Conservation (phyloP, 2,329 filamentous ascomycete species). For the Mariannaea elegans region DNA sequence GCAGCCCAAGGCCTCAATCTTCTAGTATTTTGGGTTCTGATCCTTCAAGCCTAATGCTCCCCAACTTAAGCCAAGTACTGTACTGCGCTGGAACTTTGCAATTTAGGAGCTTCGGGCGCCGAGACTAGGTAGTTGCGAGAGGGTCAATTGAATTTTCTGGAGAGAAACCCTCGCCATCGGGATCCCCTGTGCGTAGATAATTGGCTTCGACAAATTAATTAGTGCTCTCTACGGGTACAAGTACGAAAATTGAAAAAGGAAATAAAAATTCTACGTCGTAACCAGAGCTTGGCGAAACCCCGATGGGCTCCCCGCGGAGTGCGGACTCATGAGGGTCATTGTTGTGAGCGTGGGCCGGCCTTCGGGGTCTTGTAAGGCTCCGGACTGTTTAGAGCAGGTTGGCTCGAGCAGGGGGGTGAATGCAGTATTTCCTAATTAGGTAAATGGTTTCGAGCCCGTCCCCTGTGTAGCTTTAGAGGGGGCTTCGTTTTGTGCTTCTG, state of each 20-base stretch:
- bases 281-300: background rate
- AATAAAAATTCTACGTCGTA: background rate
- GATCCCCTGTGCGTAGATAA: too few relatives aligned
- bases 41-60: too few relatives aligned
- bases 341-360: conserved; percentile 28
- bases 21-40: too few relatives aligned
- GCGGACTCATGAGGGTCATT: conserved; percentile 14
- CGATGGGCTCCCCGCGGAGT: conserved; percentile 22
- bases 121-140: background rate
- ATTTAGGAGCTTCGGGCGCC: too few relatives aligned
- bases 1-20: too few relatives aligned
- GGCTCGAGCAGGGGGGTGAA: conserved; percentile 7
- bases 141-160: too few relatives aligned
- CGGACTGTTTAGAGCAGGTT: conserved; percentile 26
- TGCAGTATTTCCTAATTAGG: conserved; percentile 10
- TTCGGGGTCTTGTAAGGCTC: conserved; percentile 42
- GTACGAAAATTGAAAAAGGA: conserved; percentile 7
- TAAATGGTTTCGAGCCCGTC: conserved; percentile 10
- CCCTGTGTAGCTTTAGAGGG: background rate
- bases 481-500: background rate
- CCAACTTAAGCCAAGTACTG: background rate
- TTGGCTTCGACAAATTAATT: too few relatives aligned
- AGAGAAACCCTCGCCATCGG: too few relatives aligned
- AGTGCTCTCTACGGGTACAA: background rate
- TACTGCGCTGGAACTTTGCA: too few relatives aligned